phyloP scores from a whole-genome alignment of 2,329 filamentous ascomycete genomes.

The Chrysosphaeria jannelii region DNA sequence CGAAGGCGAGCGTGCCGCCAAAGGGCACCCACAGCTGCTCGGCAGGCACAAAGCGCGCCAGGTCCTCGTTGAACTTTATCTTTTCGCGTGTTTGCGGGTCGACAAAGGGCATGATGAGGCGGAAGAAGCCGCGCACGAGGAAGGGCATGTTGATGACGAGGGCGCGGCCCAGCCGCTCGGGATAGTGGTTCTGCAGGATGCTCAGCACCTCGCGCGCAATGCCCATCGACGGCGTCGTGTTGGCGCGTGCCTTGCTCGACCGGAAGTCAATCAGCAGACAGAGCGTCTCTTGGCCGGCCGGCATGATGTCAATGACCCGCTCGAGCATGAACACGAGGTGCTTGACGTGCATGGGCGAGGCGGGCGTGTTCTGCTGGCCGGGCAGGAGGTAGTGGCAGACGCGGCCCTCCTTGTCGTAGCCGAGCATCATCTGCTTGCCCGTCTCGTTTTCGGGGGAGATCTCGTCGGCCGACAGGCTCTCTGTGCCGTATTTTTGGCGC shows the following conservation, averaged over 20 bases:
- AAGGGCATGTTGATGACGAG: constrained; percentile 83
- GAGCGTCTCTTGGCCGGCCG: constrained; percentile 58
- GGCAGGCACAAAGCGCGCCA: constrained; percentile 50
- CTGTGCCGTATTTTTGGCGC: constrained; percentile 70
- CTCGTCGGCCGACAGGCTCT: constrained; percentile 53
- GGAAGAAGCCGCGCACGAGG: constrained; percentile 83
- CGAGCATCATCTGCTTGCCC: constrained; percentile 73
- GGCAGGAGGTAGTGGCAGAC: constrained; percentile 80
- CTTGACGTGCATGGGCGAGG: constrained; percentile 61
- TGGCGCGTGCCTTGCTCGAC: constrained; percentile 40
- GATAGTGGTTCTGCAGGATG: constrained; percentile 88
- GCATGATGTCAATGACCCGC: constrained; percentile 62
- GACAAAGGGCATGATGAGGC: constrained; percentile 84
- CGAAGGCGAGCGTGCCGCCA: constrained; percentile 53
- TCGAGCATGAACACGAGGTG: constrained; percentile 94
- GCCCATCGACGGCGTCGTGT: constrained; percentile 39
- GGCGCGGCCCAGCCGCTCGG: constrained; percentile 65
- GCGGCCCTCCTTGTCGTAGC: constrained; percentile 61
- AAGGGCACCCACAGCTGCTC: constrained; percentile 57
- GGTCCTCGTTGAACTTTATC: constrained; percentile 90
- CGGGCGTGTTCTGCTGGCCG: constrained; percentile 72
- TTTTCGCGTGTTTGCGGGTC: constrained; percentile 82
- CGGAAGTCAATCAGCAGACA: constrained; percentile 83
- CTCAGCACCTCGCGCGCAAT: constrained; percentile 60
- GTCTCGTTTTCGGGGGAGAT: constrained; percentile 88